Conservation (phyloP, 1,139 yeast species). For the Candida neerlandica region DNA sequence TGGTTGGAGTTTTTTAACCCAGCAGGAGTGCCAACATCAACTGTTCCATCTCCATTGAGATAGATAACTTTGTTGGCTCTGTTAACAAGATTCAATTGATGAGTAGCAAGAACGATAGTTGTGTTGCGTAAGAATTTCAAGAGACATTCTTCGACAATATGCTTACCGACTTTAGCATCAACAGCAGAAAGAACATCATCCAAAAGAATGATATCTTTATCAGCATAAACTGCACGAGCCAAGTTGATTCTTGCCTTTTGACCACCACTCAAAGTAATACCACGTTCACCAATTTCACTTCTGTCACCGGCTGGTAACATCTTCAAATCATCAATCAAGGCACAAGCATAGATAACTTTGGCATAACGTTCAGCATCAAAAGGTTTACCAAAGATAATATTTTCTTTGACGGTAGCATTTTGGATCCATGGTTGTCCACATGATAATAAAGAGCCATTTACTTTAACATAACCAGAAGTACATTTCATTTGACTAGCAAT, state of each 20-base stretch:
- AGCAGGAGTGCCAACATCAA: slow-evolving; percentile 35
- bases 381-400: slow-evolving; percentile 40
- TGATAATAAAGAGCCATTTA: slow-evolving; percentile 32
- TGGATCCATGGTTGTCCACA: slow-evolving; percentile 49
- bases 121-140: slow-evolving; percentile 30
- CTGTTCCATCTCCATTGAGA: slow-evolving; percentile 37
- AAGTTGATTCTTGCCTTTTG: slow-evolving; percentile 46
- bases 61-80: slow-evolving; percentile 36
- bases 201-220: slow-evolving; percentile 34
- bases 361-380: slow-evolving; percentile 33
- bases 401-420: slow-evolving; percentile 46
- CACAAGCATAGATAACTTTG: slow-evolving; percentile 38
- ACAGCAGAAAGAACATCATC: slow-evolving; percentile 50
- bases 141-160: slow-evolving; percentile 37
- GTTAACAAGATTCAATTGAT: slow-evolving; percentile 37
- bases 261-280: slow-evolving; percentile 46
- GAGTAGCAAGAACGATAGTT: slow-evolving; percentile 42
- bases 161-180: slow-evolving; percentile 43
- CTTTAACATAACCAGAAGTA: slow-evolving; percentile 26
- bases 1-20: slow-evolving; percentile 28
- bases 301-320: slow-evolving; percentile 37
- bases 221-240: slow-evolving; percentile 45
- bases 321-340: slow-evolving; percentile 40
- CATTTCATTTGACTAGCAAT: slow-evolving; percentile 41
- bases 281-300: slow-evolving; percentile 48